Base-by-base conservation (phyloP, 1,139 yeast species). In the Sugiyamaella xylanicola region DNA sequence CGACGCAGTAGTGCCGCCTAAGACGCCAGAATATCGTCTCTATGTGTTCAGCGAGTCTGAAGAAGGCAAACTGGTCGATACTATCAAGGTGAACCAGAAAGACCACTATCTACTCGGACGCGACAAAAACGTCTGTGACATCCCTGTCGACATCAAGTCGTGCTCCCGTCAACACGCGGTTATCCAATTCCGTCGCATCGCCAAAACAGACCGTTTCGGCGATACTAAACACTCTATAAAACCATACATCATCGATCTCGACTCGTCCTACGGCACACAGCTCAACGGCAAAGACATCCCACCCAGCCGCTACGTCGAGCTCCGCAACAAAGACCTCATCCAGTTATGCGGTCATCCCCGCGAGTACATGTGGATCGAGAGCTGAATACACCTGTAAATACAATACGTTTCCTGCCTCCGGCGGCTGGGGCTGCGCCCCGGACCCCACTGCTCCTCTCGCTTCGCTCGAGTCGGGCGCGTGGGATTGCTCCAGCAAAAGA, bases 91-190 rank as follows among this genome's bases (percentile, higher is more conserved):
- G 25, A 66, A 66, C 21, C 65, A 62, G 3, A 72, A 68, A 45
- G 66, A 74, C 13, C 68, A 62, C 43, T 75, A 71, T 51, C 61
- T 79, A 2, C 63, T 82, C 11, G 87, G 87, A 0, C 70, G 84
- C 40, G 83, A 79, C 57, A 61, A 64, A 4, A 67, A 72, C 11
- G 64, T 77, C 0, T 77, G 75, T 20, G 83, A 82, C 62, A 73
- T 82, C 1, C 67, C 70, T 11, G 66, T 80, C 1, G 72, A 73
- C 16, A 77, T 78, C 49, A 73, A 72, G 19, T 68, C 78, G 1
- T 77, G 80, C 43, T 79, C 84, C 1, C 76, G 77, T 54, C 81
- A 79, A 61, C 87, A 83, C 61, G 84, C 85, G 8, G 86, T 76
- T 0, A 69, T 83, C 9, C 87, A 83, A 60, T 82, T 78, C 59